Base-by-base conservation (phyloP, 2,329 filamentous ascomycete genomes). In the Akanthomyces muscarius region DNA sequence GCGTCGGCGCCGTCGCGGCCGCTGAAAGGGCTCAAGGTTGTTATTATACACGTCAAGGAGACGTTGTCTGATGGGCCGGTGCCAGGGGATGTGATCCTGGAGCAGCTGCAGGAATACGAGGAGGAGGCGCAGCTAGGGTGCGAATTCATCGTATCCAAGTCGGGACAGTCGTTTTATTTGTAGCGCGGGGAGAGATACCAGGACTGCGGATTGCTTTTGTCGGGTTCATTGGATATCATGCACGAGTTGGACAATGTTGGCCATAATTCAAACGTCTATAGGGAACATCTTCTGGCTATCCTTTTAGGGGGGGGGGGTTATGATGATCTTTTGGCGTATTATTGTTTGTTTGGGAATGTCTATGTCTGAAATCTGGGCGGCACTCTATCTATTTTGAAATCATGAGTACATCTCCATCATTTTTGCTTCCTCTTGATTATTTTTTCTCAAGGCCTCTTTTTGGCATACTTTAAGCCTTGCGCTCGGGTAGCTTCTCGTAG, bases 41-140 rank as follows among this genome's bases (percentile, higher is more conserved):
- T 97, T 56, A 86, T 98, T 62, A 98, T 98, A 44, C 95, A 99
- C 72, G 85, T 98, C 71, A 99, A 99, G 74, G 94, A 98, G 67
- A 89, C 84, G 25, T 78, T 97, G 62, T 80, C 82, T 10, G 92
- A 97, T 71, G 91, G 86, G 0, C 85, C 85, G 78, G 54, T 86
- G 83, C 2, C 83, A 80, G 42, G 76, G 0, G 86, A 91, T 4
- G 82, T 77, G 2, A 96, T 98, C 42, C 69, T 95, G 25, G 71
- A 79, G 64, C 86, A 97, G 73, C 75, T 98, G 56, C 72, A 77
- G 21, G 85, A 86, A 30, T 81, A 91, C 64, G 91, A 93, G 65
- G 76, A 80, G 60, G 84, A 85, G 14, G 82, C 78, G 10, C 82
- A 83, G 52, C 74, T 97, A 54, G 94, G 93, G 0, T 96, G 91